Base-by-base conservation (phyloP, 371 early-diverging fungal species). In the Mortierella sp. region DNA sequence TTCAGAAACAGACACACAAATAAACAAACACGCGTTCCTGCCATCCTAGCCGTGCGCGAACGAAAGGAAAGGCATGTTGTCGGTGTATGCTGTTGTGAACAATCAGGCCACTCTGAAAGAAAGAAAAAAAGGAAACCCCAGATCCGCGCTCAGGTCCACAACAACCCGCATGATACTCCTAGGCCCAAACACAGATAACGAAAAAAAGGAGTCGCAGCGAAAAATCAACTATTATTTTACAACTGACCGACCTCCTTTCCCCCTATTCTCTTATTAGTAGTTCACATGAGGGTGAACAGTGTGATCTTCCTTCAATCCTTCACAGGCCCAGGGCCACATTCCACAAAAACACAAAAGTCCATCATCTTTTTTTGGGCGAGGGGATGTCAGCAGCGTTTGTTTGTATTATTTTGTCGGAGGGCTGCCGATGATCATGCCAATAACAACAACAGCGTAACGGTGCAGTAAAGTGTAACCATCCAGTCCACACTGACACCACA, bases 121-220 rank as follows among this genome's bases (percentile, higher is more conserved):
- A 41, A 41, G 6, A 3, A 41, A 41, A 41, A 41, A 35, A 12
- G 4, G 5, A 1, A 18, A 5, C 5, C 2, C 18, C n/a, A 68
- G 24, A 38, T 38, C 68, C 68, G 8, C 43, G 38, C 68, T 18
- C 68, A 68, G 68, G 68, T 68, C 38, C 41, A 68, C 68, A 68
- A 5, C 38, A 41, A 11, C 11, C 68, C 68, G 38, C 41, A 68
- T 68, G 68, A 68, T 41, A 38, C 21, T n/a, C 41, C 68, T 35
- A 7, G 2, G 41, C 41, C 68, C 41, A 38, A 68, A 24, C 21
- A 18, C 18, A 41, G 63, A 35, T 63, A 18, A 63, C 35, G 51
- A 51, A 51, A 35, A 14, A 60, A 29, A 14, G 35, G 35, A 18
- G 21, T 63, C 63, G 6, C 7, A 35, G 35, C 7, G 35, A 2